phyloP scores from a whole-genome alignment of 345 rosid genomes.

The Rhodamnia rubescens region DNA sequence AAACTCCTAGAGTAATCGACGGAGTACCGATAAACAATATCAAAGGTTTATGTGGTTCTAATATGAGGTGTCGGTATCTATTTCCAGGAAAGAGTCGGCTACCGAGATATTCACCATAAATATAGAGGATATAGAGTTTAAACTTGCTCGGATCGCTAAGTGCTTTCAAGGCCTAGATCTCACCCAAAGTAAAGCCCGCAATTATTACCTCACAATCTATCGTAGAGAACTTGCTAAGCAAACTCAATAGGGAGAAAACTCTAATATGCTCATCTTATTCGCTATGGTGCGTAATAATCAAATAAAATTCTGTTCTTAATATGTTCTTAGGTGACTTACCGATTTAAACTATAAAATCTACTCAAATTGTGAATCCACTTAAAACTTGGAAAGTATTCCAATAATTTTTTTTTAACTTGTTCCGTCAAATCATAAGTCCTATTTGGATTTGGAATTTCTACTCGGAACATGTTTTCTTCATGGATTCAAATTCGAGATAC shows the following conservation, averaged over 20 bases:
- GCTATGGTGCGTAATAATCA: neutral
- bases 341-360: neutral
- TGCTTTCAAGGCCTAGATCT: too few species aligned
- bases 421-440: neutral
- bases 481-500: neutral
- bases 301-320: neutral
- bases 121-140: neutral
- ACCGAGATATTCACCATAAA: neutral
- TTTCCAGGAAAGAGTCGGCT: neutral
- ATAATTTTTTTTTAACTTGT: neutral
- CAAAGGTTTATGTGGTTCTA: neutral
- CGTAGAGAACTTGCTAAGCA: neutral
- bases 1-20: neutral
- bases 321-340: neutral
- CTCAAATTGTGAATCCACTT: neutral
- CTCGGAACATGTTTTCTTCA: neutral
- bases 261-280: neutral
- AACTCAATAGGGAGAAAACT: neutral
- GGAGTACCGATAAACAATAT: neutral
- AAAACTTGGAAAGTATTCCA: neutral
- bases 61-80: neutral
- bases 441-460: neutral
- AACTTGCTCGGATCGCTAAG: neutral
- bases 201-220: neutral
- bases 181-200: neutral